Conservation (phyloP, 495 filamentous ascomycete genomes). For the Penicillium parvum region DNA sequence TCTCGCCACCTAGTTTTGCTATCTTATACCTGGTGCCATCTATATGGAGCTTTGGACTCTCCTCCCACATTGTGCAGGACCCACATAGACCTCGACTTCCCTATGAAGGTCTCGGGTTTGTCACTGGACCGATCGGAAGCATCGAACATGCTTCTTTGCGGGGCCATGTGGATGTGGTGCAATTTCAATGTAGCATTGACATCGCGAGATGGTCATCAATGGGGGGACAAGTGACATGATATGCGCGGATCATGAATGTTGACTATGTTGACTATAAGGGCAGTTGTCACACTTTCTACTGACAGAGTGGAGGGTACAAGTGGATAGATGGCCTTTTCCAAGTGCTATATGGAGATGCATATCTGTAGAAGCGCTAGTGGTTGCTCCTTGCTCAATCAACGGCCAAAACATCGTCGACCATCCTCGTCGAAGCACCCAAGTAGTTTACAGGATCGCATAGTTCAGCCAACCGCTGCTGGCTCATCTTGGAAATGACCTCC, state of each 20-base stretch:
- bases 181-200: conserved; percentile 1
- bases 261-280: too few species aligned
- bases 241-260: too few species aligned
- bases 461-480: conserved; percentile 27
- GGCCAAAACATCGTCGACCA: conserved; percentile 50
- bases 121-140: background rate
- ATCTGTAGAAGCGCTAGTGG: too few species aligned
- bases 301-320: too few species aligned
- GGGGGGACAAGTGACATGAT: too few species aligned
- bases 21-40: too few species aligned
- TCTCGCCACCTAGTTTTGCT: too few species aligned
- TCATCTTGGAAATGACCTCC: conserved; percentile 39
- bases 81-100: conserved; percentile 5
- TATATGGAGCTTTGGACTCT: conserved; percentile 7
- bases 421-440: conserved; percentile 40
- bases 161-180: conserved; percentile 15
- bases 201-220: too few species aligned
- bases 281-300: too few species aligned
- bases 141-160: conserved; percentile 3
- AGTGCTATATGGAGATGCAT: too few species aligned
- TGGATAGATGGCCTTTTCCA: too few species aligned
- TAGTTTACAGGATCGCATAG: conserved; percentile 51
- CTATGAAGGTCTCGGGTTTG: conserved; percentile 2
- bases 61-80: conserved; percentile 10
- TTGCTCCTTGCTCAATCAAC: too few species aligned